Evolutionary conservation across 805 yeast genomes (phyloP).

Genomic region (Candida cerambycidarum): DNA sequence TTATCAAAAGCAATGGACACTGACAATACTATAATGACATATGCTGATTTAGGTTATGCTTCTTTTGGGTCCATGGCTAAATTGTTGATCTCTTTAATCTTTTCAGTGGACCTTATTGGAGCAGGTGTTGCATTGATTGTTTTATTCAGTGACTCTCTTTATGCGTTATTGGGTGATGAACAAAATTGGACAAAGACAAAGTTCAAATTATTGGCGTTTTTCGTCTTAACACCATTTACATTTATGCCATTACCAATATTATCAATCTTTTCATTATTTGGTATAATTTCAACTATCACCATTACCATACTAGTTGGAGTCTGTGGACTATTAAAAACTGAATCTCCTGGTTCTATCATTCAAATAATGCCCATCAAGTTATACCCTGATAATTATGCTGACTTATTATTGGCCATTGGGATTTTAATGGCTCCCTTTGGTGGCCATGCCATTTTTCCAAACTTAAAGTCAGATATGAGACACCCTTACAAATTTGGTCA

Average conservation of each 20-base stretch:
- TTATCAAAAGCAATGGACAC: slow-evolving; percentile 76
- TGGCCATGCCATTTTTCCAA: slow-evolving; percentile 83
- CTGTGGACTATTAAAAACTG: slow-evolving; percentile 61
- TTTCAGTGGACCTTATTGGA: slow-evolving; percentile 76
- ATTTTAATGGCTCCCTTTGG: slow-evolving; percentile 79
- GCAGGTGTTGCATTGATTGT: slow-evolving; percentile 81
- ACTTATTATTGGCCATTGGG: slow-evolving; percentile 59
- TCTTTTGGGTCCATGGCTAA: slow-evolving; percentile 80
- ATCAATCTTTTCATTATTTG: slow-evolving; percentile 43
- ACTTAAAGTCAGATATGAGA: slow-evolving; percentile 71
- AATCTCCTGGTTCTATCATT: slow-evolving; percentile 73
- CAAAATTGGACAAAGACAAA: slow-evolving; percentile 39
- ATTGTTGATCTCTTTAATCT: slow-evolving; percentile 66
- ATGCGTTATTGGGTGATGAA: slow-evolving; percentile 53
- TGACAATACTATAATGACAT: slow-evolving; percentile 77
- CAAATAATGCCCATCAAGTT: slow-evolving; percentile 63
- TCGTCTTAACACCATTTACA: slow-evolving; percentile 77
- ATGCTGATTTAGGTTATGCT: slow-evolving; percentile 86
- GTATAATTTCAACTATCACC: slow-evolving; percentile 35
- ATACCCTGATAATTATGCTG: slow-evolving; percentile 56
- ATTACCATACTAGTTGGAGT: slow-evolving; percentile 57
- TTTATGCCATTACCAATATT: slow-evolving; percentile 73
- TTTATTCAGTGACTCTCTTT: slow-evolving; percentile 80
- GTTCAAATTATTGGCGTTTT: slow-evolving; percentile 67
- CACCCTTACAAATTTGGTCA: slow-evolving; percentile 58